These are phyloP conservation scores for Tylopilus sp. DNA, from an alignment of 768 basidiomycete genomes.

Conservation along the genomic window DNA sequence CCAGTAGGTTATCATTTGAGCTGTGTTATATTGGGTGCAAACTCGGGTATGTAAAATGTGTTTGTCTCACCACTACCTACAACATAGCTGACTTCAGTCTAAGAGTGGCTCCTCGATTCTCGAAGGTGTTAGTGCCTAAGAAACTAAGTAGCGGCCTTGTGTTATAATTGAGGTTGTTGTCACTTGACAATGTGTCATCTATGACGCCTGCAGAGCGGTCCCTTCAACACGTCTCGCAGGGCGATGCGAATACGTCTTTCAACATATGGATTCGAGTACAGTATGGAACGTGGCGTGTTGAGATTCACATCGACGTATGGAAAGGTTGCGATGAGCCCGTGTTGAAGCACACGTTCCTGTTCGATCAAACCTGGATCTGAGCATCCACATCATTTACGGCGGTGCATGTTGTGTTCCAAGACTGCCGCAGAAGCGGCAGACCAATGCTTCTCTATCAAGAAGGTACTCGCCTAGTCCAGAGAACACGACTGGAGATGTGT, in stretches of 20 bases:
- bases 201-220: neutral
- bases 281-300: neutral
- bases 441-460: too few species aligned
- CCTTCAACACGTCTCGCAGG: neutral
- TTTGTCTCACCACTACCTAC: neutral
- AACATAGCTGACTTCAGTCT: neutral
- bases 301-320: neutral
- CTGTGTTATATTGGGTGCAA: neutral
- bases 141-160: neutral
- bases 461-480: too few species aligned
- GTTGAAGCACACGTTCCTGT: neutral
- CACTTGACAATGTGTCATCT: neutral
- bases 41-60: neutral
- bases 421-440: too few species aligned
- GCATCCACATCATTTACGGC: too few species aligned
- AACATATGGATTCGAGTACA: neutral
- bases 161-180: neutral
- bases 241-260: neutral
- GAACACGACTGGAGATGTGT: too few species aligned
- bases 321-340: neutral
- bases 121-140: neutral
- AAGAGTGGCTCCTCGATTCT: neutral
- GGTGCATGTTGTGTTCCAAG: too few species aligned
- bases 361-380: too few species aligned
- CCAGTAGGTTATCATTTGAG: neutral